phyloP scores from a whole-genome alignment of 345 rosid species.

The Litchi chinensis region DNA sequence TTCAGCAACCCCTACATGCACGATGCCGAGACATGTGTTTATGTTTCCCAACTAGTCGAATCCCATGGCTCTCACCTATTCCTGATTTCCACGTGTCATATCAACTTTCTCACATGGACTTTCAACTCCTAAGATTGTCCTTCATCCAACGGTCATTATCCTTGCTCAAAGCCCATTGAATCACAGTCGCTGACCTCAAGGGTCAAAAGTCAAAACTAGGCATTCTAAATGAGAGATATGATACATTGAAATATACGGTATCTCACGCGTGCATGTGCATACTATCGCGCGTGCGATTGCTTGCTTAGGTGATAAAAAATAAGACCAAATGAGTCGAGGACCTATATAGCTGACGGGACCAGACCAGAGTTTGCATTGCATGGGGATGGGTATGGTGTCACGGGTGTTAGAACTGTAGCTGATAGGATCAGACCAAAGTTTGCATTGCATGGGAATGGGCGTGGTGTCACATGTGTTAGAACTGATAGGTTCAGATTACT shows the following conservation, averaged over 20 bases:
- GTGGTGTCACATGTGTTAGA: no score
- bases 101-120: slow-evolving; percentile 4
- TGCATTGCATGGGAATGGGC: no score
- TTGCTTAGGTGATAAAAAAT: slow-evolving; percentile 10
- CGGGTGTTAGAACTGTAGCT: slow-evolving; percentile 22
- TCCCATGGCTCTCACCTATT: neutral
- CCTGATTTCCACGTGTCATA: slow-evolving; percentile 21
- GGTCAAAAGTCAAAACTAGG: slow-evolving; percentile 20
- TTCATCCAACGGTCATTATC: slow-evolving; percentile 15
- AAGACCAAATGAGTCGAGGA: neutral
- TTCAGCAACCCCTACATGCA: slow-evolving; percentile 27
- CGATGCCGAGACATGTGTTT: slow-evolving; percentile 23
- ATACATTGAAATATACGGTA: neutral
- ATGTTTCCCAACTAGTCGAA: slow-evolving; percentile 10
- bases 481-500: no score
- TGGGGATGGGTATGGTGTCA: slow-evolving; percentile 1
- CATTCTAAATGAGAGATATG: no score
- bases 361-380: no score
- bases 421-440: neutral
- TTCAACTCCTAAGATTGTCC: slow-evolving; percentile 27
- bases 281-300: slow-evolving; percentile 35
- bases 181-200: slow-evolving; percentile 12
- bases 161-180: neutral
- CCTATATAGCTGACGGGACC: neutral
- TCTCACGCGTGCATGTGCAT: slow-evolving; percentile 23